Percentiles rank a stretch among this genome's conserved stretches.
Conservation (phyloP, 352 stramenopile species). For the Globisporangium paddicum region DNA sequence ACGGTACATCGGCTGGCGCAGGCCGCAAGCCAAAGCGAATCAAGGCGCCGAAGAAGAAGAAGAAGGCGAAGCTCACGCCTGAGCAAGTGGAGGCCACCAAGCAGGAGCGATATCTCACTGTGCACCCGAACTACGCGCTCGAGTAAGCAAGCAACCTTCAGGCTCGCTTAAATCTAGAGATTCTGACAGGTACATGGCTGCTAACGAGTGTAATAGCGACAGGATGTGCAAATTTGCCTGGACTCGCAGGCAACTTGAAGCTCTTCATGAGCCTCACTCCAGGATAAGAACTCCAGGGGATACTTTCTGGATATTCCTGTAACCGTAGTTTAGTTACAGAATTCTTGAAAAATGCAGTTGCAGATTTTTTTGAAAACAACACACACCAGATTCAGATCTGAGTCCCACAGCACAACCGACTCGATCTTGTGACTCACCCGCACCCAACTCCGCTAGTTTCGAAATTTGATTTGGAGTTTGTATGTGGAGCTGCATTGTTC, state of each 20-base stretch:
- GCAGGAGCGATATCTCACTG: constrained; percentile 70
- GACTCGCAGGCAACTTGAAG: no score
- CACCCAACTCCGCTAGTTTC: constrained; percentile 3
- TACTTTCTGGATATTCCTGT: background rate
- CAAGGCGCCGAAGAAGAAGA: constrained; percentile 16
- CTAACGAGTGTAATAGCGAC: background rate
- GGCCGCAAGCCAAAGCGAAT: constrained; percentile 7
- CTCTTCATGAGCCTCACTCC: background rate
- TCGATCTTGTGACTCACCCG: constrained; percentile 5
- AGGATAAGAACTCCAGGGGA: no score
- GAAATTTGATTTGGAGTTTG: background rate
- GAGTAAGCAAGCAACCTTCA: constrained; percentile 23
- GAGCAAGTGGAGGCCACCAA: constrained; percentile 49
- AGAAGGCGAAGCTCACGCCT: constrained; percentile 27
- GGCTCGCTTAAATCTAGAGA: no score
- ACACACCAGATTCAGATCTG: background rate
- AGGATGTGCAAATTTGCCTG: background rate
- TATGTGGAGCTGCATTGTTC: no score
- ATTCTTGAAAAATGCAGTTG: no score
- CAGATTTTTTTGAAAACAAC: no score
- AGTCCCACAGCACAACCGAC: background rate
- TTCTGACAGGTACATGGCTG: no score
- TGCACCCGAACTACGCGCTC: constrained; percentile 79
- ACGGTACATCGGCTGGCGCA: background rate
- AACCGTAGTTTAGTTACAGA: background rate